Evolutionary conservation across 768 basidiomycete species (phyloP).

Genomic region (Galerina marginata): DNA sequence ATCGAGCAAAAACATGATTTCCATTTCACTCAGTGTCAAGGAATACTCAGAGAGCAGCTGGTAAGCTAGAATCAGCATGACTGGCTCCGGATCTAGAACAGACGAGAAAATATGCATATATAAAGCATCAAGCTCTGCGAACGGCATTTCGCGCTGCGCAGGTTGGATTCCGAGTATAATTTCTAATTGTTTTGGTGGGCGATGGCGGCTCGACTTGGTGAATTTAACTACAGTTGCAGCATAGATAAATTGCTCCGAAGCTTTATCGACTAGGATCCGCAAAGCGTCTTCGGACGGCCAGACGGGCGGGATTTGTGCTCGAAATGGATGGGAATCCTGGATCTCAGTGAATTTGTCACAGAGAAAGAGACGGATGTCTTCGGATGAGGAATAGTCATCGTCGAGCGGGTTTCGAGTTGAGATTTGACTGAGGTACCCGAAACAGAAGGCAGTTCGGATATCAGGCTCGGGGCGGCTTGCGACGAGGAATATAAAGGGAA

Average conservation of each 20-base stretch:
- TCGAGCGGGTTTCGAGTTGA: constrained; percentile 1
- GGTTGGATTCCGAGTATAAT: constrained; percentile 5
- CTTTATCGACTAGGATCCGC: constrained; percentile 5
- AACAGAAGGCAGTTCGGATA: constrained; percentile 1
- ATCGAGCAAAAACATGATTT: neutral
- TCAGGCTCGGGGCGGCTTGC: constrained; percentile 11
- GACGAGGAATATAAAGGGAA: constrained; percentile 13
- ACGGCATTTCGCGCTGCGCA: neutral
- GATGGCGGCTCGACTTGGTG: neutral
- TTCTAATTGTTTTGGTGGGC: neutral
- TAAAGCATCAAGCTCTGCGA: constrained; percentile 2
- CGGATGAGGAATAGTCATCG: neutral
- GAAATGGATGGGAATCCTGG: constrained; percentile 3
- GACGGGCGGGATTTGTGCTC: neutral
- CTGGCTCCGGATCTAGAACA: constrained; percentile 1
- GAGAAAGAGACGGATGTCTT: constrained; percentile 14
- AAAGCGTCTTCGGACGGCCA: constrained; percentile 8
- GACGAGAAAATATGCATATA: neutral
- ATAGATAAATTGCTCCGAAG: constrained; percentile 21
- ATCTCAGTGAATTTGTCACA: constrained; percentile 5
- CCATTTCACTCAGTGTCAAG: neutral
- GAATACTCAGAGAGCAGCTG: neutral
- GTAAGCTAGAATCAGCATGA: neutral
- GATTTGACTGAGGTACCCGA: no score
- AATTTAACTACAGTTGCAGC: constrained; percentile 13